phyloP scores from a whole-genome alignment of 2,329 filamentous ascomycete genomes.

The Ophiosphaerella narmari region DNA sequence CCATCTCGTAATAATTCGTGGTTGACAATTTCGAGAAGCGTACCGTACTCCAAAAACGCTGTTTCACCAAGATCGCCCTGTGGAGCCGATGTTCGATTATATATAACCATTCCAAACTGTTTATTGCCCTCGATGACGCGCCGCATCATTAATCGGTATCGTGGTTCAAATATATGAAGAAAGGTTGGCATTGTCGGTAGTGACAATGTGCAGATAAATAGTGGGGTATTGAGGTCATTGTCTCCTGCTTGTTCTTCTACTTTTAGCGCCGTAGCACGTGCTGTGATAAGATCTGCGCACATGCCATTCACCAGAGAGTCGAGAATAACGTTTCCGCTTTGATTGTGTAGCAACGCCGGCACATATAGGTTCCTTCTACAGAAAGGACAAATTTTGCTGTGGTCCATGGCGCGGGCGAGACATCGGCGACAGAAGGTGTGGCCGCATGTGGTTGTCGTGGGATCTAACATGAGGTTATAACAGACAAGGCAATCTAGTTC shows the following conservation, averaged over 20 bases:
- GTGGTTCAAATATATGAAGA: slow-evolving; percentile 89
- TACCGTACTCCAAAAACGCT: slow-evolving; percentile 75
- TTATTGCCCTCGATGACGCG: slow-evolving; percentile 73
- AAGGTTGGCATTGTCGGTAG: slow-evolving; percentile 84
- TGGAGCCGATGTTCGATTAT: slow-evolving; percentile 59
- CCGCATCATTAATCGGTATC: slow-evolving; percentile 87
- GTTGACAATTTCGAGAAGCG: slow-evolving; percentile 75
- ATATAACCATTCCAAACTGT: slow-evolving; percentile 85
- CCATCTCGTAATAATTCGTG: slow-evolving; percentile 77
- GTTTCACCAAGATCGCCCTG: slow-evolving; percentile 59
- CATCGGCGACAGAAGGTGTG: slow-evolving; percentile 89
- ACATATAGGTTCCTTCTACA: slow-evolving; percentile 71
- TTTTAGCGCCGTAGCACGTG: slow-evolving; percentile 60
- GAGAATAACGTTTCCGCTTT: slow-evolving; percentile 67
- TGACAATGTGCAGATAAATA: slow-evolving; percentile 82
- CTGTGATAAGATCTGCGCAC: slow-evolving; percentile 67
- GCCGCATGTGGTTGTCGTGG: slow-evolving; percentile 82
- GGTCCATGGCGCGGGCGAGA: slow-evolving; percentile 74
- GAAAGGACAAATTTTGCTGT: slow-evolving; percentile 77
- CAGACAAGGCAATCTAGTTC: slow-evolving; percentile 91
- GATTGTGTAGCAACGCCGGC: slow-evolving; percentile 53
- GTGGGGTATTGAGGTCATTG: slow-evolving; percentile 62
- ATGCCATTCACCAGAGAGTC: slow-evolving; percentile 67
- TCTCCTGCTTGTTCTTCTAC: slow-evolving; percentile 61
- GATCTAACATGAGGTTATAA: slow-evolving; percentile 79